These are phyloP conservation scores for Ophiostoma quercus DNA, from an alignment of 2,329 filamentous ascomycete species.

Conservation along the genomic window DNA sequence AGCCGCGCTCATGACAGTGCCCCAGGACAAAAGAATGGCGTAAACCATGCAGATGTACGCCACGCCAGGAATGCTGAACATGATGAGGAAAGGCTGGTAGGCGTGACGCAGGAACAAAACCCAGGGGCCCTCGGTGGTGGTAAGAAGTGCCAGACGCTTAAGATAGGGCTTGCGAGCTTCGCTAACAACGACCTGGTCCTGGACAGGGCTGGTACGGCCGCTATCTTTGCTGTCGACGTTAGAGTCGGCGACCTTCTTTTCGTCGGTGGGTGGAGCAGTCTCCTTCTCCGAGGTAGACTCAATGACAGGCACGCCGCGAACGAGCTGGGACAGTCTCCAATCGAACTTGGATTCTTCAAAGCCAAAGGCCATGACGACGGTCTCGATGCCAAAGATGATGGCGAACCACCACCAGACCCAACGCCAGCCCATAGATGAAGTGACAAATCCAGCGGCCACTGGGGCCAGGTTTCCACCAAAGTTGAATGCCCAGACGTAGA, in stretches of 20 bases:
- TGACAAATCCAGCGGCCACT: constrained; percentile 47
- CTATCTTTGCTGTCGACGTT: neutral
- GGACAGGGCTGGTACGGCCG: neutral
- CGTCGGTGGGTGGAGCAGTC: neutral
- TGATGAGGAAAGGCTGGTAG: constrained; percentile 24
- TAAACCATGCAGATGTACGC: constrained; percentile 23
- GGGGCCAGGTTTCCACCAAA: constrained; percentile 43
- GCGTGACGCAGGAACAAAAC: constrained; percentile 22
- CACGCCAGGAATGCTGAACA: constrained; percentile 23
- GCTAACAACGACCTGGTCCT: neutral
- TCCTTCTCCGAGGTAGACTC: neutral
- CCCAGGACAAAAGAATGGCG: constrained; percentile 17
- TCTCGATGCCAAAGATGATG: constrained; percentile 28
- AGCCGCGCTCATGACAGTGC: constrained; percentile 16
- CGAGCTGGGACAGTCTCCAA: neutral
- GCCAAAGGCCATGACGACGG: constrained; percentile 20
- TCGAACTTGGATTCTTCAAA: constrained; percentile 25
- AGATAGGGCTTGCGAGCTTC: constrained; percentile 19
- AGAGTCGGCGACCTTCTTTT: neutral
- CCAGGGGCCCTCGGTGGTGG: constrained; percentile 20
- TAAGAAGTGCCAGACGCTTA: constrained; percentile 14
- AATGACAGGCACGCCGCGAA: neutral
- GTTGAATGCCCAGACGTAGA: constrained; percentile 40
- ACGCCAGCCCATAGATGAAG: constrained; percentile 44
- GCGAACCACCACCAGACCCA: constrained; percentile 40